A percentile compares a stretch with the other conserved stretches of the same genome.
Evolutionary conservation across 2,329 filamentous ascomycete species (phyloP).

Genomic region (Fusarium sp.): DNA sequence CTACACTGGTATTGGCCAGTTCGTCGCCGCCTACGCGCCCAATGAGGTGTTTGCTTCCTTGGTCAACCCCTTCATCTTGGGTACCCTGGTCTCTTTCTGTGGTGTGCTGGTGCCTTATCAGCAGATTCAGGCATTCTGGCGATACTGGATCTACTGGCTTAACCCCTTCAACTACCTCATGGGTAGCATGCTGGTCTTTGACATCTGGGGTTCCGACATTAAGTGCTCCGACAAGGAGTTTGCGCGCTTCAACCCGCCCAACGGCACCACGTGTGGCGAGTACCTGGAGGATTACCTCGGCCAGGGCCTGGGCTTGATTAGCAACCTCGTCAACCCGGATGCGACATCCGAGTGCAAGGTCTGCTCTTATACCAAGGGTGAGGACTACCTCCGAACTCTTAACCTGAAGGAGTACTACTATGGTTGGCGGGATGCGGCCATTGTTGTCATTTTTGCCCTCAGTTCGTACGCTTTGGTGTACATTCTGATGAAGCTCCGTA

Average conservation of each 20-base stretch:
- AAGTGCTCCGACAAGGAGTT: constrained; percentile 62
- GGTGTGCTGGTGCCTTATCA: constrained; percentile 78
- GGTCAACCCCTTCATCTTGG: constrained; percentile 67
- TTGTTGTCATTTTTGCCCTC: constrained; percentile 67
- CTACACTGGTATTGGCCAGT: constrained; percentile 72
- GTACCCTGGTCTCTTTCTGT: constrained; percentile 76
- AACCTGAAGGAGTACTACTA: constrained; percentile 72
- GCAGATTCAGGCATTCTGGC: constrained; percentile 75
- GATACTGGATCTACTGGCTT: constrained; percentile 72
- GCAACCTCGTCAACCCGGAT: constrained; percentile 70
- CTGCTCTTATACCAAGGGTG: constrained; percentile 69
- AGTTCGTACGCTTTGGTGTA: constrained; percentile 65
- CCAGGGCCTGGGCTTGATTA: constrained; percentile 57
- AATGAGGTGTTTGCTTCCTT: constrained; percentile 71
- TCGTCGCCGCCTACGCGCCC: constrained; percentile 72
- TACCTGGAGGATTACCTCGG: constrained; percentile 67
- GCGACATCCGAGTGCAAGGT: constrained; percentile 68
- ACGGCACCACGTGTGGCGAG: constrained; percentile 65
- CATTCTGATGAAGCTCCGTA: constrained; percentile 61
- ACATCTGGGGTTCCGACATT: constrained; percentile 60
- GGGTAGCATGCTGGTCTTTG: constrained; percentile 66
- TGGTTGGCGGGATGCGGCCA: constrained; percentile 75
- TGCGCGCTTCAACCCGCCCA: constrained; percentile 63
- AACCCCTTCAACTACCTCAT: constrained; percentile 74
- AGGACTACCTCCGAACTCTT: constrained; percentile 70